These are phyloP conservation scores for Coniochaeta ligniaria DNA, from an alignment of 2,329 filamentous ascomycete genomes.

Conservation along the genomic window DNA sequence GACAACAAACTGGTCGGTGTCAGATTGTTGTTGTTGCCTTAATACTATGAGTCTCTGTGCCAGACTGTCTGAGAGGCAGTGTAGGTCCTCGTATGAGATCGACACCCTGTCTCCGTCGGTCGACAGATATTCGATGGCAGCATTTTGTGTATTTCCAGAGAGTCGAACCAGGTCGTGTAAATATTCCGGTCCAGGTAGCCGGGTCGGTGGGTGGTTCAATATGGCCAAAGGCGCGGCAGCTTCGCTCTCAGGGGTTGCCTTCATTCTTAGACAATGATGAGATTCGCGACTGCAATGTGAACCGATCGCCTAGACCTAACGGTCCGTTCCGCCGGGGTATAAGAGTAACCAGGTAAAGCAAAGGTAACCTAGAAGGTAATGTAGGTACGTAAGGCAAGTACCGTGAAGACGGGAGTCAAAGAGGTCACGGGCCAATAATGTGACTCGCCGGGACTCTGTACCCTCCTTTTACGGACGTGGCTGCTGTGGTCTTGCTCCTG, in stretches of 20 bases:
- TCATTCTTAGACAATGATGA: neutral
- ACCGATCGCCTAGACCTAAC: neutral
- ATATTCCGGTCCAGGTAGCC: slow-evolving; percentile 45
- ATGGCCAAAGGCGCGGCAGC: slow-evolving; percentile 27
- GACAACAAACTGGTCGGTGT: slow-evolving; percentile 43
- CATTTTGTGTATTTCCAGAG: slow-evolving; percentile 21
- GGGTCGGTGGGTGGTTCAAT: slow-evolving; percentile 34
- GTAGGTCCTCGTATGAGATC: slow-evolving; percentile 57
- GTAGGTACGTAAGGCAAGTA: neutral
- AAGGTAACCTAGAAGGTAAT: too few species aligned
- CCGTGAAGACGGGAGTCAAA: neutral
- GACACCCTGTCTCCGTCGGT: slow-evolving; percentile 33
- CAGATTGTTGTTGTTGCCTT: slow-evolving; percentile 3
- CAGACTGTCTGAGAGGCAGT: slow-evolving; percentile 48
- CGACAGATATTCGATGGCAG: slow-evolving; percentile 59
- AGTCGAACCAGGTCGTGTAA: slow-evolving; percentile 42
- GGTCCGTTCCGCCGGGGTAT: neutral
- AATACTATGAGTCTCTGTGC: slow-evolving; percentile 40
- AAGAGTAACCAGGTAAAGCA: neutral
- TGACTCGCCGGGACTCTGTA: neutral
- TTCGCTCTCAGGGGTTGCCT: neutral
- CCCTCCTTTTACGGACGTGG: neutral
- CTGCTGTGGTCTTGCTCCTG: neutral
- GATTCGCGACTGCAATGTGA: neutral
- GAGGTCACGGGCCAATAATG: neutral